Percentiles rank a stretch among this genome's conserved stretches.
These are phyloP conservation scores for Phlyctochytrium bullatum DNA, from an alignment of 192 early-diverging fungal genomes.

Conservation along the genomic window DNA sequence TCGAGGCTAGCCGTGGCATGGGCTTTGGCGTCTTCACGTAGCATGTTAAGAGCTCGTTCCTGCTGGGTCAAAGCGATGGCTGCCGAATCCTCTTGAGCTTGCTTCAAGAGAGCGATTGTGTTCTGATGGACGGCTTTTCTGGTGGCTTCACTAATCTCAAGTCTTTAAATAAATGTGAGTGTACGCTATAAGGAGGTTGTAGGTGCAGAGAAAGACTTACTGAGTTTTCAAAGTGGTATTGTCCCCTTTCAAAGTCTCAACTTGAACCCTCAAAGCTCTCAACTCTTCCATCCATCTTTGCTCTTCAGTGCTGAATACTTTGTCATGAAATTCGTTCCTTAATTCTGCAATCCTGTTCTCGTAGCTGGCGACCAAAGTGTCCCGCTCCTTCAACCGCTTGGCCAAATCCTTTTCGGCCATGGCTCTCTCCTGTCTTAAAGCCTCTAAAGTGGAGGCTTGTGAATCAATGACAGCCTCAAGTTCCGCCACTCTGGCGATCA, in stretches of 20 bases:
- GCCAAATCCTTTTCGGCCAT: slow-evolving; percentile 18
- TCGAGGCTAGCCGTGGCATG: slow-evolving; percentile 19
- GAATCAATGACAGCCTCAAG: slow-evolving; percentile 25
- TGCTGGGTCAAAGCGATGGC: slow-evolving; percentile 32
- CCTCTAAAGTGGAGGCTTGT: slow-evolving; percentile 19
- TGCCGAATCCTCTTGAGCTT: slow-evolving; percentile 35
- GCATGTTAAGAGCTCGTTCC: slow-evolving; percentile 23
- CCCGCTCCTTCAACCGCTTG: slow-evolving; percentile 13
- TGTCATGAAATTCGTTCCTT: slow-evolving; percentile 30
- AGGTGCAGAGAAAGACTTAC: too few relatives aligned
- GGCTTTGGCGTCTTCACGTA: slow-evolving; percentile 26
- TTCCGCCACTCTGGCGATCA: slow-evolving; percentile 21
- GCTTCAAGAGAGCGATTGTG: slow-evolving; percentile 28
- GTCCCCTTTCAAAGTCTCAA: slow-evolving; percentile 19
- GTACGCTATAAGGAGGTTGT: neutral
- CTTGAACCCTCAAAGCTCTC: slow-evolving; percentile 18
- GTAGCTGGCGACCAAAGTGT: slow-evolving; percentile 27
- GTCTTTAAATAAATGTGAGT: slow-evolving; percentile 1
- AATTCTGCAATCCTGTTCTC: slow-evolving; percentile 22
- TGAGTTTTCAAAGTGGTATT: slow-evolving; percentile 17
- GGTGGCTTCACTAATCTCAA: slow-evolving; percentile 33
- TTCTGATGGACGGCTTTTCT: slow-evolving; percentile 32
- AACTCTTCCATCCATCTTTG: slow-evolving; percentile 27
- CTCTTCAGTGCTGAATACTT: slow-evolving; percentile 28
- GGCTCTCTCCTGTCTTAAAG: slow-evolving; percentile 17